These are phyloP conservation scores for Phytophthora quininea DNA, from an alignment of 352 stramenopile genomes.

Conservation along the genomic window DNA sequence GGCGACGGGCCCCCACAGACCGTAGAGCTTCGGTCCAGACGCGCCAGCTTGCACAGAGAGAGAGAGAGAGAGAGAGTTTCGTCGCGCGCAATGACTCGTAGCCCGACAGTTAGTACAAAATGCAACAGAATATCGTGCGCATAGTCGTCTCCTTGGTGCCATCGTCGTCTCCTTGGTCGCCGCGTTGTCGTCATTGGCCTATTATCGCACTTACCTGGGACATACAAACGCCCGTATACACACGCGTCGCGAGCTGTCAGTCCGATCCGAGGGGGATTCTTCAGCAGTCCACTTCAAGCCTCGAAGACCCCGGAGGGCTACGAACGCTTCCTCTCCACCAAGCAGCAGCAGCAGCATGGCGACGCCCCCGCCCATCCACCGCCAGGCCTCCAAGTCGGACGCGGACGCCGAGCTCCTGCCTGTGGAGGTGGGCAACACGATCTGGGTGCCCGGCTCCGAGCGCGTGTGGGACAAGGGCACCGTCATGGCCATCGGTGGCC, in stretches of 20 bases:
- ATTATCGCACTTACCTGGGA: no score
- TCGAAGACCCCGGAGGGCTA: slow-evolving; percentile 10
- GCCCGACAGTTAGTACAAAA: slow-evolving; percentile 24
- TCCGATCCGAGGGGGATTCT: slow-evolving; percentile 10
- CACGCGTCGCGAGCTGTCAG: no score
- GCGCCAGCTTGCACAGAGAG: neutral
- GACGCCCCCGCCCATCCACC: slow-evolving; percentile 69
- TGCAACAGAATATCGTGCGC: slow-evolving; percentile 25
- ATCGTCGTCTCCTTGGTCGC: slow-evolving; percentile 14
- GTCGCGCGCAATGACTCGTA: neutral
- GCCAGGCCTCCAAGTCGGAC: slow-evolving; percentile 74
- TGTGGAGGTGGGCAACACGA: slow-evolving; percentile 69
- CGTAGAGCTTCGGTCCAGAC: slow-evolving; percentile 22
- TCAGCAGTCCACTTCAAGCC: slow-evolving; percentile 44
- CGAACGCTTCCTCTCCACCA: no score
- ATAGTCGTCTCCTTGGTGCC: slow-evolving; percentile 11
- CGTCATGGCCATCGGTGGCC: slow-evolving; percentile 85
- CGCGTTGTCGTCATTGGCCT: slow-evolving; percentile 4
- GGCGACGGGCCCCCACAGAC: slow-evolving; percentile 1
- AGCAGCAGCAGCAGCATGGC: slow-evolving; percentile 41
- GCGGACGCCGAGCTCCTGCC: slow-evolving; percentile 72
- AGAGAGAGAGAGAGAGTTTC: neutral
- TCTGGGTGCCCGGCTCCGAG: slow-evolving; percentile 80
- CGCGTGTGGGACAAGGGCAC: slow-evolving; percentile 80
- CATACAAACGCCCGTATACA: no score